Conservation (phyloP, 1,284 basidiomycete species). For the Ceratobasidium theobromae region DNA sequence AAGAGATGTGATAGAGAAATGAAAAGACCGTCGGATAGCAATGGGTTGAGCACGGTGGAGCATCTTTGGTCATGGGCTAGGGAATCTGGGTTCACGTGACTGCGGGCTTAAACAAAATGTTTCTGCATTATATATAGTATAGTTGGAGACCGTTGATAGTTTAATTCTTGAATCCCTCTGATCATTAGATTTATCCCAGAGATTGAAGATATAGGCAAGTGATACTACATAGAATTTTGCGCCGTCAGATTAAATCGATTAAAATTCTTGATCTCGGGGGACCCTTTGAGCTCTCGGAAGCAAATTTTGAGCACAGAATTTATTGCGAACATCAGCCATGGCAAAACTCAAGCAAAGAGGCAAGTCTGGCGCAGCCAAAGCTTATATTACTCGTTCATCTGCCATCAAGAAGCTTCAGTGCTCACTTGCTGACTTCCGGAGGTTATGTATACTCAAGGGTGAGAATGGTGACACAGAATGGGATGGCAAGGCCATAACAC, state of each 20-base stretch:
- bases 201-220: no score
- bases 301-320: conserved; percentile 29
- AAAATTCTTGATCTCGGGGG: no score
- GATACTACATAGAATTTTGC: no score
- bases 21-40: not conserved
- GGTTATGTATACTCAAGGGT: conserved; percentile 98
- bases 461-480: conserved; percentile 36
- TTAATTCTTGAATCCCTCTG: no score
- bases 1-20: not conserved
- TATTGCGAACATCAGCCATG: conserved; percentile 52
- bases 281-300: conserved; percentile 1
- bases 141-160: no score
- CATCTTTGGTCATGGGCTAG: conserved; percentile 1
- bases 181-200: no score
- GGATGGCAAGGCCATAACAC: conserved; percentile 19
- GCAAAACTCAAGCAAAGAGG: conserved; percentile 88
- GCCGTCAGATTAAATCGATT: no score
- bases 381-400: conserved; percentile 88
- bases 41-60: not conserved
- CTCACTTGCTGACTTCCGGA: conserved; percentile 94
- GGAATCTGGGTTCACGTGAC: conserved; percentile 10
- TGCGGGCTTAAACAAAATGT: no score
- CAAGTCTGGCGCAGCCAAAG: conserved; percentile 92
- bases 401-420: conserved; percentile 94
- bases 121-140: no score